Evolutionary conservation across 2,329 filamentous ascomycete genomes (phyloP).

Genomic region (Canariomyces notabilis): DNA sequence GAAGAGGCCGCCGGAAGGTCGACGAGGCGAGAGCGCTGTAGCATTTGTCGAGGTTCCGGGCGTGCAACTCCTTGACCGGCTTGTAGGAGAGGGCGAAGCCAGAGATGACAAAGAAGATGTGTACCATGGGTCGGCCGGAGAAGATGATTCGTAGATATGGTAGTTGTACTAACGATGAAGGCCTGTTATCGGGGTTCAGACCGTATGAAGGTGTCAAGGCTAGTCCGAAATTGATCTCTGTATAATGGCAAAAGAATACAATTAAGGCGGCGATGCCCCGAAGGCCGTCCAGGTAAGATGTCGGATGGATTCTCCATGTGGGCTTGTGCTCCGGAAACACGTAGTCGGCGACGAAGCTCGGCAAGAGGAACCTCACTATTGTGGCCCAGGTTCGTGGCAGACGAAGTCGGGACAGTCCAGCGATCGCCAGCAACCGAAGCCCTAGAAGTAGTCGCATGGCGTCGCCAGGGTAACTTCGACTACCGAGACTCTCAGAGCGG

Average conservation of each 20-base stretch:
- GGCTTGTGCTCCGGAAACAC: constrained; percentile 30
- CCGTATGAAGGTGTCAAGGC: constrained; percentile 34
- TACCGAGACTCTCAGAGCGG: not conserved
- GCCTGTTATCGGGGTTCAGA: constrained; percentile 29
- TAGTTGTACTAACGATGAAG: constrained; percentile 37
- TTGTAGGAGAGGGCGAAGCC: constrained; percentile 44
- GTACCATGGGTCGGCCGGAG: constrained; percentile 44
- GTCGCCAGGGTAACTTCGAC: not conserved
- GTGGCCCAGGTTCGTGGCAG: constrained; percentile 4
- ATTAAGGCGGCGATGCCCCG: constrained; percentile 45
- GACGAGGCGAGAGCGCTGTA: constrained; percentile 40
- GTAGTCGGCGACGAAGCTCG: constrained; percentile 32
- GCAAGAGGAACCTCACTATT: constrained; percentile 26
- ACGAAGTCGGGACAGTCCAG: not conserved
- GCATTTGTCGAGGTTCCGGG: constrained; percentile 34
- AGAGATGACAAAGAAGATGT: constrained; percentile 49
- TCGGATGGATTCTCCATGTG: constrained; percentile 33
- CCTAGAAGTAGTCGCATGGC: not conserved
- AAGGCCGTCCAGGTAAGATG: constrained; percentile 45
- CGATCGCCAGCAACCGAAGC: constrained; percentile 5
- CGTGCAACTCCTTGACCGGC: constrained; percentile 38
- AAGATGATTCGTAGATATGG: constrained; percentile 41
- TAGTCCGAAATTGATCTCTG: constrained; percentile 36
- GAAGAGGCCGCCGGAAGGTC: constrained; percentile 42
- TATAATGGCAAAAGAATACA: constrained; percentile 45